These are phyloP conservation scores for Calocera cornea DNA, from an alignment of 768 basidiomycete species.

Conservation along the genomic window DNA sequence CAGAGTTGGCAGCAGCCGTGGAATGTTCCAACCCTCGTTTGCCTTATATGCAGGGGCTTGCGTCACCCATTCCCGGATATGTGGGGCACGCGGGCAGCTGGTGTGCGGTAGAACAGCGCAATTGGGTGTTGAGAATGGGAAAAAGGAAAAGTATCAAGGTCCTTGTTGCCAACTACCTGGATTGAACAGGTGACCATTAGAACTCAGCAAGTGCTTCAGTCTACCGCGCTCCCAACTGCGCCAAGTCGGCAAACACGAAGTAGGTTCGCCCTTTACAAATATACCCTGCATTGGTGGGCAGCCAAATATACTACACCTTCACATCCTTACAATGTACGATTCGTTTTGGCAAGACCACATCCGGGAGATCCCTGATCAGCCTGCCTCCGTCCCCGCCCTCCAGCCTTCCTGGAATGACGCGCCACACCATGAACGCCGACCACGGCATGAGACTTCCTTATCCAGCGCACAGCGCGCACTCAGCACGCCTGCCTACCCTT, in stretches of 20 bases:
- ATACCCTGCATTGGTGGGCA: neutral
- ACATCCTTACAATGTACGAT: too few species aligned
- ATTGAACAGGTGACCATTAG: slow-evolving; percentile 5
- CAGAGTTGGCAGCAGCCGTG: neutral
- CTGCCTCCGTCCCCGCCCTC: neutral
- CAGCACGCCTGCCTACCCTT: neutral
- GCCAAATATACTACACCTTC: neutral
- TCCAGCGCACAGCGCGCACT: neutral
- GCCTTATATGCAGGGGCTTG: neutral
- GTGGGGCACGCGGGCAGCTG: neutral
- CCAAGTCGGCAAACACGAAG: neutral
- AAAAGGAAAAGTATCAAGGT: neutral
- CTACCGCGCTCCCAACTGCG: slow-evolving; percentile 5
- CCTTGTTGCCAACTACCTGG: neutral
- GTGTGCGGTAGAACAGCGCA: too few species aligned
- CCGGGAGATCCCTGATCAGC: neutral
- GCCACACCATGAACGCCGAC: neutral
- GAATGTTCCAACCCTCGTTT: neutral
- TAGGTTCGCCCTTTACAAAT: neutral
- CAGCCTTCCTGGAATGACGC: neutral
- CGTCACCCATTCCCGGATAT: neutral
- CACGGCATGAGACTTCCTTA: neutral
- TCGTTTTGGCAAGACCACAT: neutral
- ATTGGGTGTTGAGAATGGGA: neutral
- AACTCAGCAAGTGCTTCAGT: neutral